Base-by-base conservation (phyloP, 1,139 yeast genomes). In the Magnusiomyces sp. region DNA sequence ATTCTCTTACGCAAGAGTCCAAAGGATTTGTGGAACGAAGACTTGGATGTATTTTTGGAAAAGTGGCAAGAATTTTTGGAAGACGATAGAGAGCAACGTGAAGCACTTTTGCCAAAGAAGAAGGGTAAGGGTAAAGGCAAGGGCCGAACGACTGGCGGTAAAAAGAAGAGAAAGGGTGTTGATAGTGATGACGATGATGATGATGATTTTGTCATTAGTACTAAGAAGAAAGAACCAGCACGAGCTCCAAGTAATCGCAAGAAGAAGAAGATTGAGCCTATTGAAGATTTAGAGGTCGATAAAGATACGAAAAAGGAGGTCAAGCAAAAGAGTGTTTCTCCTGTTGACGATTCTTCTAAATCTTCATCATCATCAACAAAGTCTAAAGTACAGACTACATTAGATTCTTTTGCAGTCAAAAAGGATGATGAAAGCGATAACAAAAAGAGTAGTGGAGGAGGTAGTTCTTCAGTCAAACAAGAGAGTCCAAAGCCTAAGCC, bases 1-100 rank as follows among this genome's bases (percentile, higher is more conserved):
- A 66, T 64, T 1, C 73, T 92, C 57, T 74, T 90, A 58, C 76
- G 76, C 51, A 73, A 80, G 61, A 72, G 86, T 5, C 92, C 97
- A 23, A 88, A 87, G 64, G 97, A 89, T 66, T 71, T 92, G 54
- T 92, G 98, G 98, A 76, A 71, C 54, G 75, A 67, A 43, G 98
- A 92, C 65, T 73, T 92, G 59, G 95, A 88, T 53, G 81, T 69
- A 1, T 92, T 92, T 64, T 62, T 79, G 56, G 71, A 58, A 5
- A 77, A 75, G 11, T 92, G 94, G 83, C 76, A 81, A 1, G 71
- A 74, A 50, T 88, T 86, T 64, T 70, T 80, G 54, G 69, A 65
- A 43, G 74, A 72, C 16, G 89, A 83, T 59, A 73, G 72, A 45
- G 76, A 67, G 50, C 67, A 62, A 53, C 67, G 72, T 20, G 63